Evolutionary conservation across 1,139 yeast genomes (phyloP), one percentile per base, ranked within the genome.

Genomic region (Yamadazyma membranifaciens): DNA sequence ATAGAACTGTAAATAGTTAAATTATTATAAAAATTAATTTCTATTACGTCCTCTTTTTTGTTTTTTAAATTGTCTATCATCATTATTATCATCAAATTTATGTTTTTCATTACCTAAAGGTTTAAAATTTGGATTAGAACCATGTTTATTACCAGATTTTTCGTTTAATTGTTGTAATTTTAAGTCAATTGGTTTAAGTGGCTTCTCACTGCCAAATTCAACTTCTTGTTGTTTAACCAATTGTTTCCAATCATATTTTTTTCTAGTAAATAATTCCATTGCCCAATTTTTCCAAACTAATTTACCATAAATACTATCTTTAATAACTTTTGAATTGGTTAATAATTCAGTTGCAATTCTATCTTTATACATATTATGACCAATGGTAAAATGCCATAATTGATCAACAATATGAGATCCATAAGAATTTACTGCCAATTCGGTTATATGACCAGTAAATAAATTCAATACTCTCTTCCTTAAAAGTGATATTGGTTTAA

Each of bases 261-360:
- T 83, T 58, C 96, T 75, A 10, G 69, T 60, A 55, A 81, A 87
- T 51, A 81, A 64, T 56, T 88, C 96, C 83, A 89, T 77, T 26
- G 77, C 65, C 98, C 98, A 92, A 60, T 91, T 92, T 57, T 86
- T 87, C 98, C 98, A 92, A 1, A 92, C 98, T 51, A 82, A 75
- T 57, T 85, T 80, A 34, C 98, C 98, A 56, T 92, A 92, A 17
- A 72, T 77, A 57, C 95, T 85, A 48, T 83, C 87, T 64, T 92
- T 89, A 31, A 92, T 85, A 48, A 76, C 74, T 26, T 78, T 82
- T 27, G 83, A 76, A 35, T 81, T 77, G n/a, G 68, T 70, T 27
- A 70, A 57, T 45, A 92, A 67, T 45, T 83, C 85, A 14, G 76
- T 74, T 1, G 95, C 97, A 48, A 92, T 74, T 47, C 92, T 77